Percentiles rank a stretch among this genome's conserved stretches.
These are phyloP conservation scores for Tylopilus orsonianus DNA, from an alignment of 1,284 basidiomycete species.

Conservation along the genomic window DNA sequence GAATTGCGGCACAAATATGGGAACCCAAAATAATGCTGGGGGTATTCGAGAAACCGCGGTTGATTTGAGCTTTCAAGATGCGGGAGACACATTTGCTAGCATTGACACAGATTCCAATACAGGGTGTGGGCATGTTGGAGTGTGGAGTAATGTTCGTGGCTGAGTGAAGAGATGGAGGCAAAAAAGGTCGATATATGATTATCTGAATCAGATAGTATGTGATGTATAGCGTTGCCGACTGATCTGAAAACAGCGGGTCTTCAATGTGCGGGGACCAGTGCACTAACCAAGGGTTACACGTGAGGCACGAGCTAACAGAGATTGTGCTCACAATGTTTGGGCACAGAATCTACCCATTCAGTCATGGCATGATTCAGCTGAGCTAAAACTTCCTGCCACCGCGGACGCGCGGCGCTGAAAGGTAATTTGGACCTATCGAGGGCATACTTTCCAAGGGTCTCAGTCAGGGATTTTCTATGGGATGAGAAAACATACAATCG, in stretches of 20 bases:
- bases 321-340: conserved; percentile 58
- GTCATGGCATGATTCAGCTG: conserved; percentile 70
- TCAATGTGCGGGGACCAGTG: conserved; percentile 65
- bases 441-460: conserved; percentile 57
- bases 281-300: conserved; percentile 41
- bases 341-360: conserved; percentile 72
- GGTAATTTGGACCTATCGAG: conserved; percentile 62
- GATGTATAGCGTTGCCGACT: conserved; percentile 67
- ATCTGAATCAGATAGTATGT: conserved; percentile 73
- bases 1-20: conserved; percentile 45
- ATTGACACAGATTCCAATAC: conserved; percentile 64
- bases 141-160: conserved; percentile 26
- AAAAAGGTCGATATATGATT: conserved; percentile 76
- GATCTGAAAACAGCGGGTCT: conserved; percentile 56
- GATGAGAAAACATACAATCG: conserved; percentile 49
- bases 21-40: conserved; percentile 42
- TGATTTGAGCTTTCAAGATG: conserved; percentile 54
- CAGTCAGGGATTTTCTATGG: conserved; percentile 2
- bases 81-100: conserved; percentile 63
- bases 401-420: conserved; percentile 47
- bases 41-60: conserved; percentile 41
- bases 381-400: conserved; percentile 63
- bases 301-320: background rate
- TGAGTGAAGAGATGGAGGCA: conserved; percentile 41
- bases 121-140: conserved; percentile 42